Base-by-base conservation (phyloP, 2,329 filamentous ascomycete genomes). In the Neofusicoccum ribis region DNA sequence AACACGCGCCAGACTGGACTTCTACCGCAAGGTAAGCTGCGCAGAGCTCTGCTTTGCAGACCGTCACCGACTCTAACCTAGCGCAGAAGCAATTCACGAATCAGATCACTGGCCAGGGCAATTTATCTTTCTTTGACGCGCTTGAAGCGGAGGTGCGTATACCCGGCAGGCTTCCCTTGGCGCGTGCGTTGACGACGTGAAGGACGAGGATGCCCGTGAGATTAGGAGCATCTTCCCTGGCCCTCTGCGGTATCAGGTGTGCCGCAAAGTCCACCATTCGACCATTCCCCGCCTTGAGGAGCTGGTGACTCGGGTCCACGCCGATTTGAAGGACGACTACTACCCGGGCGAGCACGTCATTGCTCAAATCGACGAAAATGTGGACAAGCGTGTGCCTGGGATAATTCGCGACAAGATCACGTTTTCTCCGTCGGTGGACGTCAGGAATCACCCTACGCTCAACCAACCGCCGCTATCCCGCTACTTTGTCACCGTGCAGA, bases 181-280 rank as follows among this genome's bases (percentile, higher is more conserved):
- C 39, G 15, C 4, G n/a, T 5, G 12, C 8, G 62, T 71, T 76
- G 51, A 74, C 56, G 34, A 65, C 15, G 23, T 17, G 49, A 73
- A 83, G 81, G 79, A 75, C 64, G 79, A 81, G 71, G 93, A 93
- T 69, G 93, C 92, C 54, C 88, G 89, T 76, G 92, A 96, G 78
- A 92, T 98, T 66, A 93, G 98, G 71, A 91, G 90, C 74, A 88
- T 91, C 43, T 98, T 99, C 71, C 95, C 95, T 17, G 93, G 97
- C 77, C 88, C 91, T 43, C 83, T 99, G 67, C 96, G 96, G 74
- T 92, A 92, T 54, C 95, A 94, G 11, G 91, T 99, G 58, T 82
- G 99, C 69, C 90, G 92, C 68, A 91, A 90, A 74, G 91, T 97
- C 41, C 95, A 99, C 74, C 97, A 96, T 77, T 93, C 92, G 74